These are phyloP conservation scores for Fusarium bactridioides DNA, from an alignment of 2,329 filamentous ascomycete genomes.

Conservation along the genomic window DNA sequence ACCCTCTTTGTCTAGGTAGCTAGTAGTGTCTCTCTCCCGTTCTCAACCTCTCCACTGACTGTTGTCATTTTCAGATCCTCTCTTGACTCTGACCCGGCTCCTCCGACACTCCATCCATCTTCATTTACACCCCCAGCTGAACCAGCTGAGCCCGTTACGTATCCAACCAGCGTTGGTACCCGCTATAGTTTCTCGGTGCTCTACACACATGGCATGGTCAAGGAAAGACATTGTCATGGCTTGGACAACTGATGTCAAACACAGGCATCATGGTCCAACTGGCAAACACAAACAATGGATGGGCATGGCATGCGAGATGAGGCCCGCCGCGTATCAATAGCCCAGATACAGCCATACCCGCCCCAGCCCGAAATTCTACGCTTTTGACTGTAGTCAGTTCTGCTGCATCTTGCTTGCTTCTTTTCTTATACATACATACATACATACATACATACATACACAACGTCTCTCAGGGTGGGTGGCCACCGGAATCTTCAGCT, in stretches of 20 bases:
- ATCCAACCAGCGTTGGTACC: conserved; percentile 31
- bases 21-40: conserved; percentile 13
- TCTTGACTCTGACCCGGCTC: conserved; percentile 3
- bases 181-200: not conserved
- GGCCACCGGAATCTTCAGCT: conserved; percentile 33
- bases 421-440: conserved; percentile 35
- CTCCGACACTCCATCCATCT: conserved; percentile 12
- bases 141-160: conserved; percentile 21
- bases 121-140: conserved; percentile 12
- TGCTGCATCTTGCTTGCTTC: conserved; percentile 37
- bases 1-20: conserved; percentile 1
- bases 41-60: conserved; percentile 18
- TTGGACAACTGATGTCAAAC: conserved; percentile 26
- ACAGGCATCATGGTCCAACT: conserved; percentile 18
- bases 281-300: conserved; percentile 14
- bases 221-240: conserved; percentile 15
- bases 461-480: conserved; percentile 32
- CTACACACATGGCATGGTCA: conserved; percentile 17
- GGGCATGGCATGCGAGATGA: conserved; percentile 37
- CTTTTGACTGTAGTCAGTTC: conserved; percentile 24
- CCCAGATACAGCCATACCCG: conserved; percentile 32
- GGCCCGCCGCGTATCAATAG: conserved; percentile 39
- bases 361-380: conserved; percentile 34
- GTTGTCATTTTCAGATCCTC: not conserved
- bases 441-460: conserved; percentile 40